Conservation (phyloP, 805 yeast genomes). For the Yarrowia sp. region DNA sequence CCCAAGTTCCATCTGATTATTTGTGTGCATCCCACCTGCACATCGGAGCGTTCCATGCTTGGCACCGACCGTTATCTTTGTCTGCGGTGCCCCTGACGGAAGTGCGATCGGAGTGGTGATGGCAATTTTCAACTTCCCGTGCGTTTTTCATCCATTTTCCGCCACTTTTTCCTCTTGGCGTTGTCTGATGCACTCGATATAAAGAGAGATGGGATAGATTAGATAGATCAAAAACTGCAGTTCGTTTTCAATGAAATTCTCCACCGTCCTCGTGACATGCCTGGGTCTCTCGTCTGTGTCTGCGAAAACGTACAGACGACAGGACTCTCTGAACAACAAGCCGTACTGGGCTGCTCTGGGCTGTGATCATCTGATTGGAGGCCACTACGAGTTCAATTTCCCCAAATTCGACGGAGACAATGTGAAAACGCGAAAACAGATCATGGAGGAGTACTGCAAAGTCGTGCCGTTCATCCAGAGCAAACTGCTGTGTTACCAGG, state of each 20-base stretch:
- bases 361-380: conserved; percentile 20
- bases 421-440: background rate
- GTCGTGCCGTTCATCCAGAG: conserved; percentile 17
- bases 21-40: background rate
- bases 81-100: background rate
- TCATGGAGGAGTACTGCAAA: conserved; percentile 3
- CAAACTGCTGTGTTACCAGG: conserved; percentile 23
- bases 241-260: background rate
- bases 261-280: background rate
- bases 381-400: conserved; percentile 1
- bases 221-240: background rate
- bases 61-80: conserved; percentile 21
- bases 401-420: background rate
- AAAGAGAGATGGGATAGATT: background rate
- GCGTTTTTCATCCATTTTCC: background rate
- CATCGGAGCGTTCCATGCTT: conserved; percentile 17
- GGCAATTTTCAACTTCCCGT: background rate
- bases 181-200: background rate
- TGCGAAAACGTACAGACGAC: conserved; percentile 27
- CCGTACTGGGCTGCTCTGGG: conserved; percentile 16
- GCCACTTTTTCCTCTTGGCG: background rate
- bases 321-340: conserved; percentile 29
- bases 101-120: conserved; percentile 3
- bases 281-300: background rate
- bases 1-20: background rate